These are phyloP conservation scores for Leptosphaerulina australis DNA, from an alignment of 2,329 filamentous ascomycete species.

Conservation along the genomic window DNA sequence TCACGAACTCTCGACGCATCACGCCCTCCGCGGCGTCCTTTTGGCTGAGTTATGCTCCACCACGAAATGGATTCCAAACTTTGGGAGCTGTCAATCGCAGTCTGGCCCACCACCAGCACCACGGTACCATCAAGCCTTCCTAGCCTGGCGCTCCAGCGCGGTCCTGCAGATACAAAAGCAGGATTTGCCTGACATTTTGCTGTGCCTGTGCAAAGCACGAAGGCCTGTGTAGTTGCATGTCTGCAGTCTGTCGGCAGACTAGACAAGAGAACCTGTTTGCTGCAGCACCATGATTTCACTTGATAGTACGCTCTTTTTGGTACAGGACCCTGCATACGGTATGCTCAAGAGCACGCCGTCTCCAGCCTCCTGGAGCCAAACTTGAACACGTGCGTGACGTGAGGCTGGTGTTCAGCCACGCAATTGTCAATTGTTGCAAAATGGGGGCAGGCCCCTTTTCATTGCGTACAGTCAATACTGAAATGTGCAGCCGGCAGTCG, in stretches of 20 bases:
- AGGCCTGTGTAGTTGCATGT: neutral
- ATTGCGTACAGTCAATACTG: neutral
- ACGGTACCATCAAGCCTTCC: slow-evolving; percentile 10
- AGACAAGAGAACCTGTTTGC: slow-evolving; percentile 3
- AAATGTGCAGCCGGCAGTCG: slow-evolving; percentile 2
- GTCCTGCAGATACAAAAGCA: neutral
- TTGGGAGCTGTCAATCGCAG: slow-evolving; percentile 11
- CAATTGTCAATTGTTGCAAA: neutral
- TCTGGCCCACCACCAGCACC: slow-evolving; percentile 10
- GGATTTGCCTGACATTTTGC: neutral
- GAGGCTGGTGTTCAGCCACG: slow-evolving; percentile 11
- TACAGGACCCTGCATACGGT: slow-evolving; percentile 11
- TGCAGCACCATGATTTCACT: slow-evolving; percentile 17
- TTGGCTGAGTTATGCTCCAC: slow-evolving; percentile 2
- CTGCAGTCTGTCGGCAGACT: neutral
- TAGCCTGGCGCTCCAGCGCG: slow-evolving; percentile 3
- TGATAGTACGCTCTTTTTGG: neutral
- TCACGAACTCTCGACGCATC: slow-evolving; percentile 4
- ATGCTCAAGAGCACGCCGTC: neutral
- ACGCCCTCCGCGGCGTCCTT: slow-evolving; percentile 1
- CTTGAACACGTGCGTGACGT: slow-evolving; percentile 1
- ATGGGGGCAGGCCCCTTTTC: neutral
- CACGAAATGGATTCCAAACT: neutral
- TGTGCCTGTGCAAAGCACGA: slow-evolving; percentile 9
- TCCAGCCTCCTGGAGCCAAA: slow-evolving; percentile 3